phyloP scores from a whole-genome alignment of 345 rosid species.

The Carallia pectinifolia region DNA sequence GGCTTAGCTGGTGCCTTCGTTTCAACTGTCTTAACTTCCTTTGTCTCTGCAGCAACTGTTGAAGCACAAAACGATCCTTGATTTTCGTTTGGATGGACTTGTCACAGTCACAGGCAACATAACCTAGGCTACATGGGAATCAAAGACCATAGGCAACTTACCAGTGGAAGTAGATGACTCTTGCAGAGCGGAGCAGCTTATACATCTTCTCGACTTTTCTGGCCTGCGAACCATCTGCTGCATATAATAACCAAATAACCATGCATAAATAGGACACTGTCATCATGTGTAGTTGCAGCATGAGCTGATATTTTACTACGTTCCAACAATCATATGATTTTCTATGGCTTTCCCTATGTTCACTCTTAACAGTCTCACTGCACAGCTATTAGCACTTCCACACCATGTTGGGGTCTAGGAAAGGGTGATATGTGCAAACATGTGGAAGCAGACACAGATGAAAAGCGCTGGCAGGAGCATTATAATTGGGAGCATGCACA shows the following conservation, averaged over 20 bases:
- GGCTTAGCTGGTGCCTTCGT: slow-evolving; percentile 44
- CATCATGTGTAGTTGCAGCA: not conserved
- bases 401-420: not conserved
- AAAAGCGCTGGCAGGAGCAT: too few relatives aligned
- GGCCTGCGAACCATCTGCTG: slow-evolving; percentile 45
- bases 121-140: not conserved
- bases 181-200: slow-evolving; percentile 62
- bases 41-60: slow-evolving; percentile 46
- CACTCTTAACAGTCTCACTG: too few relatives aligned
- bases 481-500: slow-evolving; percentile 4
- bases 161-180: slow-evolving; percentile 75
- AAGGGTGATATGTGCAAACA: not conserved
- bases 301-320: not conserved
- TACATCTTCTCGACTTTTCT: slow-evolving; percentile 29
- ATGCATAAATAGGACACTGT: not conserved
- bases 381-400: too few relatives aligned
- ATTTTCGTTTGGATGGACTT: not conserved
- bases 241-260: not conserved
- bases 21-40: slow-evolving; percentile 42
- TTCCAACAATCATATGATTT: not conserved
- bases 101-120: not conserved
- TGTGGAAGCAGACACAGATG: not conserved
- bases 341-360: too few relatives aligned
- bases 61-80: not conserved
- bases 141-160: slow-evolving; percentile 5